phyloP scores from a whole-genome alignment of 1,284 basidiomycete species.

The Leccinum subfulvum region DNA sequence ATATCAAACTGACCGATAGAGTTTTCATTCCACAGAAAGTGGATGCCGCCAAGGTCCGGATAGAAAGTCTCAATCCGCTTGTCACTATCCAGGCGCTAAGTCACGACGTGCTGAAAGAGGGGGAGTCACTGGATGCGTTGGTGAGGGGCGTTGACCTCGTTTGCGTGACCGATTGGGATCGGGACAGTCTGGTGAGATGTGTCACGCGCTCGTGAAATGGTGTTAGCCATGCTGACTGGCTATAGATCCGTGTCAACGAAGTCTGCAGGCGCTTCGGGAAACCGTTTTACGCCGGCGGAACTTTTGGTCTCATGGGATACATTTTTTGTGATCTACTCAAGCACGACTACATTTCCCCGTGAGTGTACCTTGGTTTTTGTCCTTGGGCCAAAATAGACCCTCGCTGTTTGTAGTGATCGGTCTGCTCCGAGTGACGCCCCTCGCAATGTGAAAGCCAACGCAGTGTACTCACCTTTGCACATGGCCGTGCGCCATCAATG shows the following conservation, averaged over 20 bases:
- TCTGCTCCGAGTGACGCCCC: slow-evolving; percentile 59
- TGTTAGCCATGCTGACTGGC: slow-evolving; percentile 16
- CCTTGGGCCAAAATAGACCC: slow-evolving; percentile 14
- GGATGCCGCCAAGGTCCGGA: slow-evolving; percentile 77
- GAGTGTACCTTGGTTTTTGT: slow-evolving; percentile 35
- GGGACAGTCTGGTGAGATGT: slow-evolving; percentile 65
- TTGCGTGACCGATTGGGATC: slow-evolving; percentile 77
- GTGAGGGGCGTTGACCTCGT: slow-evolving; percentile 74
- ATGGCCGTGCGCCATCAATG: slow-evolving; percentile 71
- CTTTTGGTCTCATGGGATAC: slow-evolving; percentile 90
- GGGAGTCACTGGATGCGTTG: slow-evolving; percentile 56
- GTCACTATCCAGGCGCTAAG: slow-evolving; percentile 76
- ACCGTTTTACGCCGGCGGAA: slow-evolving; percentile 86
- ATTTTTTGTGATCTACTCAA: slow-evolving; percentile 90
- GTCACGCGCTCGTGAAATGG: slow-evolving; percentile 1
- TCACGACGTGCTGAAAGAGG: slow-evolving; percentile 48
- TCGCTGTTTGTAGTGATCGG: slow-evolving; percentile 50
- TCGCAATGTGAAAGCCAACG: slow-evolving; percentile 61
- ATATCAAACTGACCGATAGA: slow-evolving; percentile 37
- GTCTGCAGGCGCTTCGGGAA: slow-evolving; percentile 69
- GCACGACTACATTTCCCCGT: slow-evolving; percentile 85
- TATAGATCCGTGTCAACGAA: slow-evolving; percentile 70
- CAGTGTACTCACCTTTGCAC: slow-evolving; percentile 65
- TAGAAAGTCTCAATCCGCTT: slow-evolving; percentile 89
- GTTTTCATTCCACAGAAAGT: slow-evolving; percentile 59